Evolutionary conservation across 2,329 filamentous ascomycete species (phyloP).

Genomic region (Ophiostoma perfectum): DNA sequence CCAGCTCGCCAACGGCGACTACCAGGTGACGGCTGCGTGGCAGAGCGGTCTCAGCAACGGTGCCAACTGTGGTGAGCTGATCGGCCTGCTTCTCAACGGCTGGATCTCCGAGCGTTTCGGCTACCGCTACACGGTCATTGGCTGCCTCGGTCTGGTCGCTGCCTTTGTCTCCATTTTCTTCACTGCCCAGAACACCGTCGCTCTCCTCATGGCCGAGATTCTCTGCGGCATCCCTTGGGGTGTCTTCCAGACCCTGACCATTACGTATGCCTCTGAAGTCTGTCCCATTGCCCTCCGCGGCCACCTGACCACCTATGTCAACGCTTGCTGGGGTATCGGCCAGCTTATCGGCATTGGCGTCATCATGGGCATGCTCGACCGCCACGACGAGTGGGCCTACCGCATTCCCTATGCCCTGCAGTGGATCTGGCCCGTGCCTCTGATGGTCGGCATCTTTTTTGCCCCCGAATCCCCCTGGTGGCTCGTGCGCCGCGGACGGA

Average conservation of each 20-base stretch:
- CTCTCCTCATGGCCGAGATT: conserved; percentile 56
- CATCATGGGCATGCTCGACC: conserved; percentile 60
- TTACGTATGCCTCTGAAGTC: conserved; percentile 66
- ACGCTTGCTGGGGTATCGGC: conserved; percentile 73
- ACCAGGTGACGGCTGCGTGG: conserved; percentile 56
- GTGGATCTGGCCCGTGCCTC: conserved; percentile 68
- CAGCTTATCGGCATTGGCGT: conserved; percentile 70
- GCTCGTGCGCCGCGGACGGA: conserved; percentile 62
- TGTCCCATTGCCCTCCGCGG: conserved; percentile 67
- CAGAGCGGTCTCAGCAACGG: conserved; percentile 55
- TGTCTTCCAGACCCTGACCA: conserved; percentile 40
- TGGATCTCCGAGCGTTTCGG: conserved; percentile 61
- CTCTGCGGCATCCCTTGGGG: conserved; percentile 52
- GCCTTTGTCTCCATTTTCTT: conserved; percentile 61
- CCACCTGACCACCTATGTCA: conserved; percentile 68
- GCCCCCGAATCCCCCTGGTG: conserved; percentile 70
- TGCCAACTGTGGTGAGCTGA: conserved; percentile 57
- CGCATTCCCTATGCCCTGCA: conserved; percentile 67
- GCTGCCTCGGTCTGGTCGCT: conserved; percentile 48
- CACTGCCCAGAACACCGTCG: conserved; percentile 55
- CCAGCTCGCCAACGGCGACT: conserved; percentile 40
- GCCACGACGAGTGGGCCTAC: conserved; percentile 57
- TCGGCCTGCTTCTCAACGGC: conserved; percentile 62
- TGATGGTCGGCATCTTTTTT: conserved; percentile 60
- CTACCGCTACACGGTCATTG: conserved; percentile 61